Base-by-base conservation (phyloP, 2,329 filamentous ascomycete genomes). In the Aureobasidium sp. region DNA sequence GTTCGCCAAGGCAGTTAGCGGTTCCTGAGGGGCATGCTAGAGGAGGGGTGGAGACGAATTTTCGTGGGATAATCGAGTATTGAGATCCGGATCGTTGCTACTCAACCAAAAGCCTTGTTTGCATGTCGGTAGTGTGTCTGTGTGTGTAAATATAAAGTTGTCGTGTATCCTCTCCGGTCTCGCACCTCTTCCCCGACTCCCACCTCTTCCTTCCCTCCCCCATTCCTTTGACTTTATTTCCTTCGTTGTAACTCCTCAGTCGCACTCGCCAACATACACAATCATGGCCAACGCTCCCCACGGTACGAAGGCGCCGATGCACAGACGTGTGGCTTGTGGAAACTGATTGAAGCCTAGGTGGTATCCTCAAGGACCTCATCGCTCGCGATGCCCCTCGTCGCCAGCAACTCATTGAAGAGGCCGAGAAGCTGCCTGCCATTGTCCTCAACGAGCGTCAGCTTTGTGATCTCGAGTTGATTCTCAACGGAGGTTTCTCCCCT, bases 401-500 rank as follows among this genome's bases (percentile, higher is more conserved):
- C 67, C 81, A 81, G 65, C 81, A 96, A 79, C 88, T 99, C 65
- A 79, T 80, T 60, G 84, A 83, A 49, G 94, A 99, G 79, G 89
- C 93, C 43, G 92, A 96, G 81, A 87, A 73, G 33, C 85, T 97
- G 47, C 90, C 91, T 38, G 89, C 93, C 38, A 81, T 99, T 67
- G 79, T 88, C 62, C 85, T 99, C 67, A 88, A 84, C 55, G 94
- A 99, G 82, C 87, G 94, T 70, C 94, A 99, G 78, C 86, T 99
- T 53, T 99, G 94, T 78, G 94, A 99, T 82, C 83, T 99, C 67
- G 94, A 99, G 78, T 79, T 99, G 77, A 91, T 99, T 71, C 86
- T 99, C 75, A 97, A 91, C 76, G 94, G 94, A 74, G 94, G 94
- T 66, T 99, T 99, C 81, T 96, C 92, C 66, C 94, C 94, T 62